phyloP scores from a whole-genome alignment of 768 basidiomycete genomes.

The Crassisporium funariophilum region DNA sequence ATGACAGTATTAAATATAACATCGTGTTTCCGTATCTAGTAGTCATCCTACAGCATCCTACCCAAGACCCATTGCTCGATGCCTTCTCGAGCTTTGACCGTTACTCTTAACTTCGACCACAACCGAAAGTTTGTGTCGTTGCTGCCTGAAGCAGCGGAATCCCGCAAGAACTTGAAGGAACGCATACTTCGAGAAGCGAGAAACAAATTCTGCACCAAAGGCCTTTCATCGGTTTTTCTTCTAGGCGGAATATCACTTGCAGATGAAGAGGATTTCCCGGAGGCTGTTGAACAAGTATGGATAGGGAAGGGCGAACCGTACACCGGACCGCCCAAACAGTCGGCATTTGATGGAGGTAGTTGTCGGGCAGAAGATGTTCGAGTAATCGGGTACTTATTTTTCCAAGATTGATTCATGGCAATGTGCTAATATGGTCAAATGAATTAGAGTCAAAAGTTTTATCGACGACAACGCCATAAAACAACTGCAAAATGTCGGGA shows the following conservation, averaged over 20 bases:
- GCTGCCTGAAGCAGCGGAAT: conserved; percentile 14
- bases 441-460: conserved; percentile 31
- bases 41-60: too few species aligned
- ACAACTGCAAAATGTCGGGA: conserved; percentile 31
- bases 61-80: too few species aligned
- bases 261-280: conserved; percentile 20
- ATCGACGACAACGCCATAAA: conserved; percentile 34
- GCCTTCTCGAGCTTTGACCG: conserved; percentile 33
- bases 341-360: conserved; percentile 1
- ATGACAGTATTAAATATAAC: too few species aligned
- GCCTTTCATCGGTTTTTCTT: conserved; percentile 30
- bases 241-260: conserved; percentile 29
- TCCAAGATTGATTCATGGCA: too few species aligned
- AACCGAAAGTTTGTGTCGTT: conserved; percentile 31
- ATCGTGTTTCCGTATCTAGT: too few species aligned
- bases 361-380: conserved; percentile 23
- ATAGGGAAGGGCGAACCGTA: conserved; percentile 38
- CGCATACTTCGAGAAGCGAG: conserved; percentile 35
- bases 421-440: too few species aligned
- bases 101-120: conserved; percentile 38
- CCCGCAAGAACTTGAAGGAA: conserved; percentile 13
- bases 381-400: conserved; percentile 24
- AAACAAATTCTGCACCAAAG: conserved; percentile 39
- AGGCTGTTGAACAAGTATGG: conserved; percentile 28
- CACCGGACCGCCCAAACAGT: conserved; percentile 30